These are phyloP conservation scores for Teratosphaeria pseudoeucalypti DNA, from an alignment of 2,329 filamentous ascomycete species.

Conservation along the genomic window DNA sequence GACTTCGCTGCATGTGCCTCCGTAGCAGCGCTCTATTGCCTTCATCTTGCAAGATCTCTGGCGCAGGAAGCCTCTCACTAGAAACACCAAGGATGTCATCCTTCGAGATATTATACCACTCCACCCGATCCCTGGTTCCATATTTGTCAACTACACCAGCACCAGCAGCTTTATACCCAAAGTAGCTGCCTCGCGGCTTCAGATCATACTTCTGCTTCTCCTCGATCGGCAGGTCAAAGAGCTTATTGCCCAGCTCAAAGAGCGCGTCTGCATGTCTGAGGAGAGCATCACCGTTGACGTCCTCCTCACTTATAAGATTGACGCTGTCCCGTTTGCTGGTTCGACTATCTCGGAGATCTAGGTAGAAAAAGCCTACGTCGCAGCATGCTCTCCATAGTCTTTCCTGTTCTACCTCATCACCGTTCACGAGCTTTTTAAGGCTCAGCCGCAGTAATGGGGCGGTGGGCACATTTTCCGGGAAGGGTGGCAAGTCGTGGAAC, in stretches of 20 bases:
- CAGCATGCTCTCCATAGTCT: constrained; percentile 30
- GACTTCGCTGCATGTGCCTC: constrained; percentile 36
- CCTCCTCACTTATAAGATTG: constrained; percentile 1
- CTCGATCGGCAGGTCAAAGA: constrained; percentile 38
- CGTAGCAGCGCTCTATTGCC: constrained; percentile 27
- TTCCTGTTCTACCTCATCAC: constrained; percentile 25
- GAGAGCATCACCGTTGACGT: constrained; percentile 21
- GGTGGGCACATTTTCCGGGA: constrained; percentile 29
- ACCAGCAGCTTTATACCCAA: constrained; percentile 33
- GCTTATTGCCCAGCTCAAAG: constrained; percentile 34
- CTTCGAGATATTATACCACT: constrained; percentile 47
- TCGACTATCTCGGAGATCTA: constrained; percentile 32
- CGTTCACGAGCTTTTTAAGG: constrained; percentile 24
- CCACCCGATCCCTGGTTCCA: constrained; percentile 41
- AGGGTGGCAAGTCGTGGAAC: constrained; percentile 19
- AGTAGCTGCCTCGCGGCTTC: constrained; percentile 39
- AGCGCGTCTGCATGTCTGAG: constrained; percentile 35
- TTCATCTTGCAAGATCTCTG: constrained; percentile 28
- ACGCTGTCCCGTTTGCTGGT: constrained; percentile 4
- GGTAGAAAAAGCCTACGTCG: constrained; percentile 46
- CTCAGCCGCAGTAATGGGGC: constrained; percentile 32
- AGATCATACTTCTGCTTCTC: constrained; percentile 48
- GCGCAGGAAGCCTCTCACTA: constrained; percentile 31
- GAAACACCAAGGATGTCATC: constrained; percentile 38
- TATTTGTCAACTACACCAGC: constrained; percentile 34